Evolutionary conservation across 352 stramenopile genomes (phyloP), one percentile per base, ranked within the genome.

Genomic region (Phytophthora nicotianae): DNA sequence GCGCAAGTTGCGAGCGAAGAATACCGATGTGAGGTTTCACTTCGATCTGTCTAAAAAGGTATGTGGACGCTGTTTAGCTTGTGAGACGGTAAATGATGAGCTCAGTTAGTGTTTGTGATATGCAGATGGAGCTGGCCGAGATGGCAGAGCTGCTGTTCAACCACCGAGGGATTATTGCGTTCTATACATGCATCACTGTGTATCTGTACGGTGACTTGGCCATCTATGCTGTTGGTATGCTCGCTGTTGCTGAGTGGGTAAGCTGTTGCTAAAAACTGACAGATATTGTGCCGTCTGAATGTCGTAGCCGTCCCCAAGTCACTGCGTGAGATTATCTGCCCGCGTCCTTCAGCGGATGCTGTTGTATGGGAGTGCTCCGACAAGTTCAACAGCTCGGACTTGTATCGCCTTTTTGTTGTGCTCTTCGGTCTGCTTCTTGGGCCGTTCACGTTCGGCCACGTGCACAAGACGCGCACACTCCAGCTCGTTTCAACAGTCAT

Each of bases 201-300:
- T 96, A 96, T 50, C 68, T 96, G 0, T 94, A 93, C 48, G 87
- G 87, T n/a, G 87, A 96, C 57, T 72, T 96, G 47, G 83, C 87
- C 17, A 96, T 94, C 45, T 94, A 96, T 54, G 82, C 87, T 11
- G 85, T 96, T 41, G 87, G 87, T 94, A 79, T n/a, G 86, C 75
- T 41, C 4, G 29, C 20, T 23, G 10, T 40, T 24, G 19, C 0
- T 38, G 23, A n/a, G 16, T 3, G 0, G 24, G 16, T 20, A 8
- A 21, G 5, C 10, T n/a, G 33, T 47, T 5, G 5, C 32, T 23
- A 29, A 37, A n/a, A 52, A 11, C 24, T 62, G 20, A 63, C 17
- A n/a, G 20, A 16, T 38, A 21, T 58, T 3, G 23, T 14, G 20
- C 3, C 47, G n/a, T 40, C 51, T 37, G n/a, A 14, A 27, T 59